Evolutionary conservation across 139 green algal species (phyloP), one percentile per base, ranked within the genome.

Genomic region (Diplosphaera chodatii): DNA sequence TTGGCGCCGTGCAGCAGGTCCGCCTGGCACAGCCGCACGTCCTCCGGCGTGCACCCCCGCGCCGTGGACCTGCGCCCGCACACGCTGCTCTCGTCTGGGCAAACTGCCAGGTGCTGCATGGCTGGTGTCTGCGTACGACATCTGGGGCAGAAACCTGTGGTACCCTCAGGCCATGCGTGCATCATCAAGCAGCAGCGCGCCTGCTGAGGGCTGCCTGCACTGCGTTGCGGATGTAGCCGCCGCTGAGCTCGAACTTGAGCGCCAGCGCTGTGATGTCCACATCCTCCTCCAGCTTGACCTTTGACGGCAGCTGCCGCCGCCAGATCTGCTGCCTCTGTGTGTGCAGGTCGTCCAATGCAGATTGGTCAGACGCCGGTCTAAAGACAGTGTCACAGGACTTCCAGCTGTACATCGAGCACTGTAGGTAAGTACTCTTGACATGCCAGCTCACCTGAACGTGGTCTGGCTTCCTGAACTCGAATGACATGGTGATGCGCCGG

Each of bases 1-100:
- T 74, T 62, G 25, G 69, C 69, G 3, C 69, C 69, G 32, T 74
- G 69, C 25, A 74, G 69, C 69, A 74, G 56, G 32, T 74, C 69
- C 0, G 31, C 69, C 56, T 74, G 69, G 21, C 3, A 34, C 30
- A 74, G 29, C 22, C 27, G 33, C 16, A 63, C 55, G 3, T 33
- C 5, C 69, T 74, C 69, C 13, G 48, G 48, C 8, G 48, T 59
- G 37, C 40, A 31, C 40, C 65, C 68, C 6, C 68, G 40, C 3
- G 68, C 68, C 48, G 68, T 73, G 32, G 68, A 55, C 55, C 68
- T 73, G 68, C 30, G 65, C 10, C 6, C 37, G 8, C 37, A 48
- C 8, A 20, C 10, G 10, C 6, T 48, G 37, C 37, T 10, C 10
- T 48, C 37, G 8, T 48, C 6, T 48, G 37, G n/a, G n/a, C n/a